Base-by-base conservation (phyloP, 1,284 basidiomycete genomes). In the Cryptococcus neoformans region DNA sequence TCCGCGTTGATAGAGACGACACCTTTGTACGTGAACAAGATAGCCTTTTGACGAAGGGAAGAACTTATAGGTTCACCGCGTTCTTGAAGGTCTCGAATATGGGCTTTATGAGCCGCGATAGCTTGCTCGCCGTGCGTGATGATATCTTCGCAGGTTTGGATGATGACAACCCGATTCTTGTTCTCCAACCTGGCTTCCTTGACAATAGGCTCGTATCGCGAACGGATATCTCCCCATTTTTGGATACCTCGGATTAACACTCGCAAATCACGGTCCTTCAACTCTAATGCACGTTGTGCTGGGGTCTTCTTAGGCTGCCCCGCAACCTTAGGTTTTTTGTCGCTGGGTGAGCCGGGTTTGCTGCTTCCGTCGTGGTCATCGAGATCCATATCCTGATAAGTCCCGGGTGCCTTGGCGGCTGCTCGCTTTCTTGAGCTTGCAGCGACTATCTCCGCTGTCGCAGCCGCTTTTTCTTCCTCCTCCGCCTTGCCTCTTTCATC, bases 1-100 rank as follows among this genome's bases (percentile, higher is more conserved):
- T 98, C 95, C 16, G 96, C 96, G 73, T 99, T 99, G 82, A 99
- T 92, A 68, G 91, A 92, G 56, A 87, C 83, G 55, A 98, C 92
- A 54, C 87, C 88, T 58, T 89, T 86, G 81, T 88, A 97, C 12
- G 87, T 87, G 64, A 98, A 89, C 44, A 98, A 83, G 50, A 98
- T 90, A 0, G 95, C 96, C 76, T 98, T 97, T 62, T 79, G 77
- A 6, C 78, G 65, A 37, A 78, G 60, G 28, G 79, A 75, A 28
- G 76, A 76, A 14, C 77, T 79, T 59, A 83, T 80, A 0, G 88
- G 85, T 78, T 97, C 93, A 53, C 93, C 93, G 21, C 87, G 85
- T 54, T 88, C 87, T 57, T 87, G 80, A 62, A 87, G 85, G 17
- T 81, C 77, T 28, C 87, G 87, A 71, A 94, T 88, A 70, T 88